These are phyloP conservation scores for Periconia sp. DNA, from an alignment of 2,329 filamentous ascomycete species.

Conservation along the genomic window DNA sequence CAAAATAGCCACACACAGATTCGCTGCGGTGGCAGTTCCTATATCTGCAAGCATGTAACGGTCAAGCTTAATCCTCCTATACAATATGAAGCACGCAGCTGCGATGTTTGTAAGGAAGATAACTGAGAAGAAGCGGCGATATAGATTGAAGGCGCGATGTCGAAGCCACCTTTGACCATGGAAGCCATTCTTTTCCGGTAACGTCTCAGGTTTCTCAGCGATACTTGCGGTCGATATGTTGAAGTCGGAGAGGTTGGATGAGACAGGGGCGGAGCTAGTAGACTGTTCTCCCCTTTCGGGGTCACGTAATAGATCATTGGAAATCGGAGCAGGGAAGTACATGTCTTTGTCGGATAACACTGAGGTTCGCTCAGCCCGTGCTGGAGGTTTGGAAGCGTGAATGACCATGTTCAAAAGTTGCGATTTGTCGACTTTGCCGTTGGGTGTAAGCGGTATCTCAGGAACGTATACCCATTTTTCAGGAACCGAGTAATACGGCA, in stretches of 20 bases:
- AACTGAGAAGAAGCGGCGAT: conserved; percentile 38
- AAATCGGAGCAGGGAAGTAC: conserved; percentile 9
- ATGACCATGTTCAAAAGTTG: conserved; percentile 44
- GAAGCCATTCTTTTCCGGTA: conserved; percentile 33
- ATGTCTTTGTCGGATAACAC: conserved; percentile 12
- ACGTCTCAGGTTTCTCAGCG: conserved; percentile 19
- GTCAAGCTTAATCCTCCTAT: conserved; percentile 22
- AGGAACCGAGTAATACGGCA: conserved; percentile 63
- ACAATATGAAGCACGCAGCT: conserved; percentile 34
- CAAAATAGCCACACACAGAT: conserved; percentile 40
- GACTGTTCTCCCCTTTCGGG: conserved; percentile 11
- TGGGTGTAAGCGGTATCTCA: conserved; percentile 58
- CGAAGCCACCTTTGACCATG: conserved; percentile 39
- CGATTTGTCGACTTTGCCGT: conserved; percentile 63
- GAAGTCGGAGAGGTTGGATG: conserved; percentile 18
- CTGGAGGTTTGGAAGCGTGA: conserved; percentile 6
- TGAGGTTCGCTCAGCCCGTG: conserved; percentile 2
- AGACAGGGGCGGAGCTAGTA: conserved; percentile 10
- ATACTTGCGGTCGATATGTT: conserved; percentile 19
- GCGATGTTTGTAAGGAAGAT: conserved; percentile 34
- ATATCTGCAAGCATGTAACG: conserved; percentile 32
- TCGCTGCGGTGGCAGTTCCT: conserved; percentile 47
- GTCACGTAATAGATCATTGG: conserved; percentile 1
- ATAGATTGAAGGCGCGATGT: conserved; percentile 38
- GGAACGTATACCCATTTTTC: conserved; percentile 51